Evolutionary conservation across 306 rosid genomes (phyloP).

Genomic region (Quercus aquifolioides): DNA sequence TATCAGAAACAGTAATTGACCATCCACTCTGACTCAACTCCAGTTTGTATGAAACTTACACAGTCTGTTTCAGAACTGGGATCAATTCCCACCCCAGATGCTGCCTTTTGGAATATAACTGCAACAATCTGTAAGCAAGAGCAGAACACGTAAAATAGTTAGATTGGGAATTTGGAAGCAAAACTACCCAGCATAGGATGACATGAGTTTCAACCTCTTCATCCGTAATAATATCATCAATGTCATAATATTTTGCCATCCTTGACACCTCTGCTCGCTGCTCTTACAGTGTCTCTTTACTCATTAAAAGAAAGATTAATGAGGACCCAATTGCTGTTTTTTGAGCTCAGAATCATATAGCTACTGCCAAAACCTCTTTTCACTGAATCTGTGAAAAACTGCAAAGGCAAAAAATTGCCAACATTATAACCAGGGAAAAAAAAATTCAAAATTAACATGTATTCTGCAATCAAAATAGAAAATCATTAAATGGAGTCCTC

Average conservation of each 20-base stretch:
- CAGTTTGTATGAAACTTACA: conserved; percentile 46
- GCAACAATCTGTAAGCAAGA: conserved; percentile 52
- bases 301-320: conserved; percentile 22
- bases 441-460: not conserved
- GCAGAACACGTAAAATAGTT: conserved; percentile 11
- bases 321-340: conserved; percentile 4
- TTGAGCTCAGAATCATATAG: conserved; percentile 1
- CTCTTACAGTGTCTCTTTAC: conserved; percentile 22
- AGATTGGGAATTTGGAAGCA: conserved; percentile 13
- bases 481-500: not conserved
- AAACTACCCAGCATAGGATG: not conserved
- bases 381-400: not conserved
- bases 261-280: conserved; percentile 11
- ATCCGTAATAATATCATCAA: conserved; percentile 75
- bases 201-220: conserved; percentile 56
- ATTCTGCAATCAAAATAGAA: not conserved
- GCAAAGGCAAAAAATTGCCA: conserved; percentile 1
- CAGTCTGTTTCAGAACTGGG: conserved; percentile 68
- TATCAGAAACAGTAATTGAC: conserved; percentile 25
- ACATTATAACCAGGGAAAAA: not conserved
- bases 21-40: conserved; percentile 3
- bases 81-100: conserved; percentile 84
- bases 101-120: conserved; percentile 70
- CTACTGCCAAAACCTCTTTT: not conserved
- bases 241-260: conserved; percentile 80